Base-by-base conservation (phyloP, 2,329 filamentous ascomycete species). In the Botryotinia calthae region DNA sequence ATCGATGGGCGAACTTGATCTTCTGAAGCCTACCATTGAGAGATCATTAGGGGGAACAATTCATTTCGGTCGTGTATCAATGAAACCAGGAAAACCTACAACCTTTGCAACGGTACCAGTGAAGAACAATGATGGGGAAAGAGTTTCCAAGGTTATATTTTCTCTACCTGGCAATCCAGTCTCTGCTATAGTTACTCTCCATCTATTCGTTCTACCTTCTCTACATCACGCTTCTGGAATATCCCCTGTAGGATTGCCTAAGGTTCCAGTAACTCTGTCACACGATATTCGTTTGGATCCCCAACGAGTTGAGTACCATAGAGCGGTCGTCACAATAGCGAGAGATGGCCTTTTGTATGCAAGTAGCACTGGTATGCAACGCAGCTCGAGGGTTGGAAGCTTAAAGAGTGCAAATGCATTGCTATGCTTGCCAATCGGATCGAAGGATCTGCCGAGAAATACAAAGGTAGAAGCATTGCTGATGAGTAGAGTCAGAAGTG, bases 31-130 rank as follows among this genome's bases (percentile, higher is more conserved):
- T 0, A 98, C 95, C 0, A 93, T 99, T 78, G 96, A 98, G 84
- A 91, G 95, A 59, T 87, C 90, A 1, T 88, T 99, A 1, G 94
- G 94, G 72, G 96, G 96, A 12, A 96, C 91, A 0, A 97, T 99
- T 76, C 96, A 98, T 82, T 99, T 99, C 78, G 96, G 96, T 37
- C 91, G 96, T 4, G 96, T 99, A 4, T 89, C 91, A 71, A 98
- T 99, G 96, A 99, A 99, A 84, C 96, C 96, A 0, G 96, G 96
- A 7, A 99, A 98, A 82, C 96, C 96, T 2, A 98, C 95, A 0
- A 99, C 96, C 0, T 99, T 99, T 81, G 96, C 96, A 3, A 98
- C 94, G 0, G 87, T 98, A 0, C 90, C 93, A 1, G 85, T 87
- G 56, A 90, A 90, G 81, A 85, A 88, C 73, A 87, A 87, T 74